These are phyloP conservation scores for Fusarium anthophilum DNA, from an alignment of 2,329 filamentous ascomycete species.

Conservation along the genomic window DNA sequence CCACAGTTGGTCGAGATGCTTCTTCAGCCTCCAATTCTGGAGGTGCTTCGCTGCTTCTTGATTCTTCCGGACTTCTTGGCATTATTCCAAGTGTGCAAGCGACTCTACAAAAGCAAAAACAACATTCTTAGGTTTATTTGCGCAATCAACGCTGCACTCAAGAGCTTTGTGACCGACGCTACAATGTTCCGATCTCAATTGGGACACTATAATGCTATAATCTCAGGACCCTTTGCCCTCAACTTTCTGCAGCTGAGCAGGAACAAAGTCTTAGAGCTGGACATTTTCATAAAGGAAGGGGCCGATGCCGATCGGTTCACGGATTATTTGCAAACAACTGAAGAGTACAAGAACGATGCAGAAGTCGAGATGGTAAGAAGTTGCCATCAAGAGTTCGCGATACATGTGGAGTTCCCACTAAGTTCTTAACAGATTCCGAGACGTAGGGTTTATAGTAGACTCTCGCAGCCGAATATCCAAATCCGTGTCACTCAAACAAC, in stretches of 20 bases:
- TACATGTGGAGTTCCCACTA: not conserved
- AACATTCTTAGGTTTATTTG: not conserved
- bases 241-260: not conserved
- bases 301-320: not conserved
- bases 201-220: not conserved
- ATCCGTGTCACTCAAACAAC: not conserved
- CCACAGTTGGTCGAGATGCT: not conserved
- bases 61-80: not conserved
- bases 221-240: not conserved
- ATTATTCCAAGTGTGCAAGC: not conserved
- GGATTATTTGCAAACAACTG: not conserved
- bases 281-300: not conserved
- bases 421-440: not conserved
- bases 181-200: not conserved
- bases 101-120: not conserved
- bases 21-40: not conserved
- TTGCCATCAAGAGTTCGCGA: not conserved
- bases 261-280: not conserved
- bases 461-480: not conserved
- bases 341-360: not conserved
- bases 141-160: not conserved
- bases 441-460: not conserved
- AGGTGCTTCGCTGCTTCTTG: not conserved
- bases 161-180: not conserved
- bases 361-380: not conserved